These are phyloP conservation scores for Citrus hindsii DNA, from an alignment of 345 rosid species.

Conservation along the genomic window DNA sequence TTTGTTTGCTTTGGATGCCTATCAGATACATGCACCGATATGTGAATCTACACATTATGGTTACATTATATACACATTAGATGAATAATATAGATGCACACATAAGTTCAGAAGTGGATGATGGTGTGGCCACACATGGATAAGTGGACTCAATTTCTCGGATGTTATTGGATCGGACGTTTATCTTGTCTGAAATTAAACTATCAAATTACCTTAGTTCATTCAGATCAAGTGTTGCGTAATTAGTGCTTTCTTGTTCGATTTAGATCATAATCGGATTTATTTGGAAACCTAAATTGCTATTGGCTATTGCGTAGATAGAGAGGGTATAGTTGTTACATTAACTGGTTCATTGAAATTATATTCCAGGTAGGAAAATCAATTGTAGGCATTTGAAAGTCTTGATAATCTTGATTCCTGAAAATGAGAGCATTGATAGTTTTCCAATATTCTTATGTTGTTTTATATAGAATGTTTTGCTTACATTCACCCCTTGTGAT, in stretches of 20 bases:
- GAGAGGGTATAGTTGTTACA: not conserved
- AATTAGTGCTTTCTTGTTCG: not conserved
- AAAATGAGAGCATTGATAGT: not conserved
- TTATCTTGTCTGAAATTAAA: not conserved
- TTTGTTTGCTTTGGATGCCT: not conserved
- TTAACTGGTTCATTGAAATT: not conserved
- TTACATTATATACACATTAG: not conserved
- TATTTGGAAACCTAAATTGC: not conserved
- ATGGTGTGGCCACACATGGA: not conserved
- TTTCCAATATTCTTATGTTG: not conserved
- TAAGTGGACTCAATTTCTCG: not conserved
- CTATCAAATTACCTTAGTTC: not conserved
- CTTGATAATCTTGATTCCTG: not conserved
- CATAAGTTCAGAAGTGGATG: not conserved
- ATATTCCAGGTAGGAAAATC: not conserved
- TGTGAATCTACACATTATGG: not conserved
- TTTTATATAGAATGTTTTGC: not conserved
- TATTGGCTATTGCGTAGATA: not conserved
- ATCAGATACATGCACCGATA: not conserved
- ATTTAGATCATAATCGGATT: not conserved
- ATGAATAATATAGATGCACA: not conserved
- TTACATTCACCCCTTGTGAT: conserved; percentile 3
- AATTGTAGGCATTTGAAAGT: not conserved
- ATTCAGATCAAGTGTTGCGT: not conserved
- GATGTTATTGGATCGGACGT: not conserved